These are phyloP conservation scores for Plasmodium fragile DNA, from an alignment of 169 alveolate species.

Conservation along the genomic window DNA sequence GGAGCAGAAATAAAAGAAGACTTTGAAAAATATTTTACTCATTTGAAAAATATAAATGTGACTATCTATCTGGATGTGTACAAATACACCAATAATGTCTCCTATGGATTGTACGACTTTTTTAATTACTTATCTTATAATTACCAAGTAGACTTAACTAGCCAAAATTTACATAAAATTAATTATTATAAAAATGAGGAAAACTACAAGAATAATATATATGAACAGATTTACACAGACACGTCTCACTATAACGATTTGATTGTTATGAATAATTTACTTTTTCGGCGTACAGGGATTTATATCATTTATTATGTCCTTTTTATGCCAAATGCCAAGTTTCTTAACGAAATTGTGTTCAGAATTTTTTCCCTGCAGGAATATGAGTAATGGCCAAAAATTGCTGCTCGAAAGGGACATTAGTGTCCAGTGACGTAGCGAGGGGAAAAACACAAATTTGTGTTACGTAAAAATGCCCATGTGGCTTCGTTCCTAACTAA, in stretches of 20 bases:
- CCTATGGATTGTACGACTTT: conserved; percentile 47
- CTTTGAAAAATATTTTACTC: conserved; percentile 70
- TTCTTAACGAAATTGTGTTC: conserved; percentile 35
- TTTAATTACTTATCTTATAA: conserved; percentile 57
- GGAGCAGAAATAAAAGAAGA: conserved; percentile 38
- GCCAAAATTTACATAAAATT: conserved; percentile 55
- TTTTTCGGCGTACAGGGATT: conserved; percentile 46
- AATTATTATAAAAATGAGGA: conserved; percentile 36
- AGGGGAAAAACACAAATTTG: background rate
- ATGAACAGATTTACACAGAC: conserved; percentile 38
- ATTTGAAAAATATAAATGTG: conserved; percentile 43
- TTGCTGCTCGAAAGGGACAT: background rate
- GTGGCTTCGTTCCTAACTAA: background rate
- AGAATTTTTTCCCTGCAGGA: conserved; percentile 57
- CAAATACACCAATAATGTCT: conserved; percentile 53
- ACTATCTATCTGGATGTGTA: conserved; percentile 50
- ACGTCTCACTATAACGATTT: conserved; percentile 41
- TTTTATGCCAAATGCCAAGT: conserved; percentile 41
- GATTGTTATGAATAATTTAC: conserved; percentile 20
- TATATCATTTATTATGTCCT: conserved; percentile 47
- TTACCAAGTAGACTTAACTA: conserved; percentile 63
- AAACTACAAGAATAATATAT: conserved; percentile 29
- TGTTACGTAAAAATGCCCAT: background rate
- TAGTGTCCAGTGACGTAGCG: background rate
- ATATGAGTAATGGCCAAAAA: conserved; percentile 28